A percentile compares a stretch with the other conserved stretches of the same genome.
Conservation (phyloP, 345 rosid species). For the Diplotaxis tenuifolia region DNA sequence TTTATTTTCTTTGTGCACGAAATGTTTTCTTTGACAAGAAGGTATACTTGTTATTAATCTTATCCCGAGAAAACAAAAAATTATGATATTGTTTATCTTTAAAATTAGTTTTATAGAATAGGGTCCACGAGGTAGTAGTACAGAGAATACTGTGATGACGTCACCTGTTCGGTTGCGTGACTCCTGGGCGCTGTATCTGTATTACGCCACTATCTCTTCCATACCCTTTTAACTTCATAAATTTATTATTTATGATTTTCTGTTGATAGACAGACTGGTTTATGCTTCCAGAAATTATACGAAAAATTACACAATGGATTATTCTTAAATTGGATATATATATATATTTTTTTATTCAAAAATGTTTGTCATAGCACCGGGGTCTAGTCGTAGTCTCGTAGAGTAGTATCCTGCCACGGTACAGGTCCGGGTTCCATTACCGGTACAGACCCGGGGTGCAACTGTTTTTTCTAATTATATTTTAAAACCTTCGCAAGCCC, state of each 20-base stretch:
- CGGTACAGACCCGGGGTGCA: constrained; percentile 78
- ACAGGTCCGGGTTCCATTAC: too few species aligned
- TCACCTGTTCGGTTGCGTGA: constrained; percentile 42
- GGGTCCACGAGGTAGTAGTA: constrained; percentile 20
- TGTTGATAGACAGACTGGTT: too few species aligned
- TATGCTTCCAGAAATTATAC: too few species aligned
- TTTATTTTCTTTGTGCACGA: too few species aligned
- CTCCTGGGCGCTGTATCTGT: constrained; percentile 41
- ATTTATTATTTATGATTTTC: too few species aligned
- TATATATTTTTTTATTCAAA: neutral
- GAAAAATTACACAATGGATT: neutral
- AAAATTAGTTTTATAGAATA: neutral
- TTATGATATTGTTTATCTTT: neutral
- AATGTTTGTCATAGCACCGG: constrained; percentile 42
- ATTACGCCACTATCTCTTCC: constrained; percentile 29
- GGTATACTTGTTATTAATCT: neutral
- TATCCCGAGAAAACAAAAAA: neutral
- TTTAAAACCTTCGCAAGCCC: neutral
- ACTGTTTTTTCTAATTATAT: neutral
- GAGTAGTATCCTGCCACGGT: too few species aligned
- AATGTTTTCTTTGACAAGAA: neutral
- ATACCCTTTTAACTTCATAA: neutral
- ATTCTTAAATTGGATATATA: too few species aligned
- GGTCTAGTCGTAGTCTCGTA: constrained; percentile 80
- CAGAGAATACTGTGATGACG: constrained; percentile 36